Conservation (phyloP, 768 basidiomycete genomes). For the Pleurotus tuoliensis region DNA sequence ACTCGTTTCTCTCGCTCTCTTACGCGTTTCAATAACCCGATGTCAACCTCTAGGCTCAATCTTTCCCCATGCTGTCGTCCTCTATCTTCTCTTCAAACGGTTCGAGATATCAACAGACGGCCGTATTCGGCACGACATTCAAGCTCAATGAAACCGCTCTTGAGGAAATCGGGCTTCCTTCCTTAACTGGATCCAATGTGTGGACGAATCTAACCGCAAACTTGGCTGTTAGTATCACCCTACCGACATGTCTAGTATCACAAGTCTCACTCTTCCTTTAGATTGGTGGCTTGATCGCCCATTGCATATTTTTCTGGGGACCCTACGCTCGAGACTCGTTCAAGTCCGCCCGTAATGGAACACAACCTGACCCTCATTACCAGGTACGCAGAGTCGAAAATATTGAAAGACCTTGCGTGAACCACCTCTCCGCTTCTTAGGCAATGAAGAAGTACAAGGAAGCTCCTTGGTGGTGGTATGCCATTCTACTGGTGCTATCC, state of each 20-base stretch:
- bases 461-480: conserved; percentile 62
- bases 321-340: conserved; percentile 45
- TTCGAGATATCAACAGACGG: conserved; percentile 47
- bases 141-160: conserved; percentile 53
- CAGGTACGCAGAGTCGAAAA: conserved; percentile 24
- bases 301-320: conserved; percentile 56
- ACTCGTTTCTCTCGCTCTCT: conserved; percentile 9
- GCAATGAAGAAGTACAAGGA: conserved; percentile 60
- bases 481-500: conserved; percentile 39
- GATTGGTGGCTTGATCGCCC: conserved; percentile 60
- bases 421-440: conserved; percentile 12
- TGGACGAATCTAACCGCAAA: conserved; percentile 47
- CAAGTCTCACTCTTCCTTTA: conserved; percentile 14
- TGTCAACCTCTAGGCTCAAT: conserved; percentile 34
- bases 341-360: conserved; percentile 39
- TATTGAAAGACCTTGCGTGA: neutral
- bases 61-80: conserved; percentile 58
- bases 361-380: conserved; percentile 56
- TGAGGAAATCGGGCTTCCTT: conserved; percentile 43
- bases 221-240: conserved; percentile 32
- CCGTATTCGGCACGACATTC: conserved; percentile 50
- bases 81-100: conserved; percentile 55
- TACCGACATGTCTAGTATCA: too few species aligned
- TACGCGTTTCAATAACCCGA: neutral
- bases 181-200: conserved; percentile 48